Base-by-base conservation (phyloP, 2,329 filamentous ascomycete genomes). In the Zopfia rhizophila region DNA sequence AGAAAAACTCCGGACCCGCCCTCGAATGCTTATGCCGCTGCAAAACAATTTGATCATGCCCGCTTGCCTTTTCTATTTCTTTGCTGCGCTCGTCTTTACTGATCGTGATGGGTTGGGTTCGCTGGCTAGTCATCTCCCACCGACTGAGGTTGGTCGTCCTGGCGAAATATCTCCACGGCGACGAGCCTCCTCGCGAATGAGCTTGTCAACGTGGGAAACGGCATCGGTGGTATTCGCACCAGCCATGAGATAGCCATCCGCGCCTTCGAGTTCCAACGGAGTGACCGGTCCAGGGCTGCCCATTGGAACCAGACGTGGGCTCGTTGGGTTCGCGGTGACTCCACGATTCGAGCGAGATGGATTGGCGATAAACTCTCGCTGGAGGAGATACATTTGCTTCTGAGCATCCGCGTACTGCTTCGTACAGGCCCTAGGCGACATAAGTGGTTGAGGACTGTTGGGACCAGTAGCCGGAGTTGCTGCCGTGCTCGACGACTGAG, bases 211-310 rank as follows among this genome's bases (percentile, higher is more conserved):
- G 27, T 78, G 61, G 27, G 60, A 59, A 3, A 61, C 53, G 17
- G 66, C 62, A 21, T 79, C 76, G 21, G 66, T 61, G 14, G 62
- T 55, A 21, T 66, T 61, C 7, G 72, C 66, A 5, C 77, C 76
- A 16, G 75, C 75, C n/a, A 73, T 66, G 19, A 81, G 66, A 51
- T 80, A 80, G 40, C 70, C 64, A n/a, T 73, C 68, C 12, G 58
- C 56, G 2, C 66, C 68, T 58, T 79, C 78, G 22, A 82, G 72
- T 53, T 77, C 75, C 33, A 82, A 60, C n/a, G 78, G 79, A 17
- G 79, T 82, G 27, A 81, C 77, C 5, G 77, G 77, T 27, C 78
- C 78, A 2, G 79, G 79, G 42, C 78, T 80, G 12, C 75, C 77
- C 16, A 79, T 60, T 17, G 79, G 79, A 17, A 69, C 70, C 28